A percentile compares a stretch with the other conserved stretches of the same genome.
Conservation (phyloP, 1,139 yeast genomes). For the Taiozyma sp. region DNA sequence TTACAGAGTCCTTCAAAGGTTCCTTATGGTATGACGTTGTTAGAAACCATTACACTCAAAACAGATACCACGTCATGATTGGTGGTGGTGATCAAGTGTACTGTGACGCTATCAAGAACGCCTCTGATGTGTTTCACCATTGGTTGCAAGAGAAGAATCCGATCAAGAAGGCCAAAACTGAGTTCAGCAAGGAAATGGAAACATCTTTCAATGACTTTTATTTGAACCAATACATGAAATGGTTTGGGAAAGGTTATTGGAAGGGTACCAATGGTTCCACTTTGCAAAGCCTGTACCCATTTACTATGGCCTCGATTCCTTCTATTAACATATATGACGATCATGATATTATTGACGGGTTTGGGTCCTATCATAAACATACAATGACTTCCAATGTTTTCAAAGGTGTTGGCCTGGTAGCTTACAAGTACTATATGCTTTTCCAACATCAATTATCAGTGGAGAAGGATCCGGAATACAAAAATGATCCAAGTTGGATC, state of each 20-base stretch:
- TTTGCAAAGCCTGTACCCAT: constrained; percentile 62
- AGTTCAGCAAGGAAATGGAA: constrained; percentile 42
- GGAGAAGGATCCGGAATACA: constrained; percentile 35
- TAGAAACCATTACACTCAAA: constrained; percentile 48
- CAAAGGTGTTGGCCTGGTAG: constrained; percentile 65
- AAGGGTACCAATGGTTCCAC: constrained; percentile 62
- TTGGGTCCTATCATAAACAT: constrained; percentile 74
- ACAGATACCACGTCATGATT: constrained; percentile 86
- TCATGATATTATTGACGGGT: constrained; percentile 94
- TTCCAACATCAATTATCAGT: constrained; percentile 81
- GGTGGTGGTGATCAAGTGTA: constrained; percentile 98
- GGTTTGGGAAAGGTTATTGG: constrained; percentile 94
- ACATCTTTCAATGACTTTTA: constrained; percentile 62
- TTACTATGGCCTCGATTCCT: constrained; percentile 80
- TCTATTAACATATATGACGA: constrained; percentile 81
- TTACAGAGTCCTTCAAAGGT: constrained; percentile 61
- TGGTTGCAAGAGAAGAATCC: constrained; percentile 61
- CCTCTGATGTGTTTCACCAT: constrained; percentile 47
- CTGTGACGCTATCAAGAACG: constrained; percentile 71
- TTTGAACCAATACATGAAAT: constrained; percentile 65
- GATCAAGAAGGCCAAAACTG: constrained; percentile 37
- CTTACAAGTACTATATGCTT: constrained; percentile 82
- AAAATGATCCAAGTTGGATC: constrained; percentile 55
- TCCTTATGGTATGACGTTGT: constrained; percentile 86
- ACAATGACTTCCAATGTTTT: constrained; percentile 75